Base-by-base conservation (phyloP, 2,329 filamentous ascomycete genomes). In the Sclerotinia glacialis region DNA sequence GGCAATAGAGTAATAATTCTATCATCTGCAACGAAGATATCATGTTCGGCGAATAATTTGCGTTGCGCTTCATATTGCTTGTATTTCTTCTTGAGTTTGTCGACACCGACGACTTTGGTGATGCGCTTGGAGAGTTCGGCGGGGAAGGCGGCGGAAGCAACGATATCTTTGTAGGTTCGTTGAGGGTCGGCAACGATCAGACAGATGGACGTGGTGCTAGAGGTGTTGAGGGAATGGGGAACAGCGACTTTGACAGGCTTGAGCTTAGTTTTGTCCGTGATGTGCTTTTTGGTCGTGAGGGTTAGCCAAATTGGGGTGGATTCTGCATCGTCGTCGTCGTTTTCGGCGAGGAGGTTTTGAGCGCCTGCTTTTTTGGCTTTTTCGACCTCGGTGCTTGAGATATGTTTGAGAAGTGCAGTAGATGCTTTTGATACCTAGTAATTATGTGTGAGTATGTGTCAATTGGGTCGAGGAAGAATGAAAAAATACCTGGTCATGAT, bases 1-100 rank as follows among this genome's bases (percentile, higher is more conserved):
- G 93, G 92, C 68, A 98, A 83, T 37, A 83, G 80, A 77, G 85
- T 88, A 75, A 89, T 83, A 73, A 99, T 90, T 59, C 95, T 85
- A 76, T 97, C 91, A 77, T 99, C 95, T 63, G 91, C 94, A 67
- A 99, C 84, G 81, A 99, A 98, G 66, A 98, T 81, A 77, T 98
- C 95, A 78, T 97, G 92, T 78, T 97, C 92, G 54, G 87, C 82
- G 69, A 89, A 85, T 46, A 99, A 85, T 78, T 95, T 92, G 71
- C 95, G 85, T 78, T 91, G 88, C 64, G 87, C 87, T 81, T 99
- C 95, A 79, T 92, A 99, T 69, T 90, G 86, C 82, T 90, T 89
- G 84, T 90, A 97, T 81, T 95, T 94, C 73, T 89, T 85, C 80
- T 94, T 94, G 73, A 99, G 83, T 79, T 98, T 96, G 74, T 85